Evolutionary conservation across 345 rosid species (phyloP), one percentile per base, ranked within the genome.

Genomic region (Litchi chinensis): DNA sequence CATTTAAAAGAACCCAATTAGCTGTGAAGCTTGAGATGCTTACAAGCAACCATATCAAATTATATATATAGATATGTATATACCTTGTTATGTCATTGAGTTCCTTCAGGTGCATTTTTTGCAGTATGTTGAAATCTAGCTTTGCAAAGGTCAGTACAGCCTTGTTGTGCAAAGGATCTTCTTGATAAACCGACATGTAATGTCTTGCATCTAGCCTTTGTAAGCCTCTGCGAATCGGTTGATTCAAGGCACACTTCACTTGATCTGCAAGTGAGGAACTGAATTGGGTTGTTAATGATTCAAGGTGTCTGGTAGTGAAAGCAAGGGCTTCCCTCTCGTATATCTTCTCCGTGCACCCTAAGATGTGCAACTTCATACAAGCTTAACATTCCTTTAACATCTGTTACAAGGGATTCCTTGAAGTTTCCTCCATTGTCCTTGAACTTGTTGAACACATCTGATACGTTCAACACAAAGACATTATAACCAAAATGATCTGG

Each of bases 291-390:
- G 10, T 26, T 4, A 32, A 28, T 56, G 74, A 41, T 32, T 65
- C 50, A 5, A 87, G 82, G n/a, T 78, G 50, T 6, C 79, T 39
- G n/a, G 44, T 73, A 16, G 85, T 78, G 71, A 83, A 89, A 32
- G 76, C 76, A 52, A 87, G 80, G 15, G 85, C 85, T 24, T 83
- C n/a, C 83, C 28, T 83, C 86, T 7, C 88, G 76, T 37, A 80
- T 80, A 1, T 56, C 57, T 67, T 88, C 91, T 44, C 82, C 83
- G 0, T 76, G 82, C 4, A 80, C 64, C 5, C 82, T 71, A 6
- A 85, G 79, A 80, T 85, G 79, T 2, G 88, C 32, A 0, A 85
- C 89, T 62, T 89, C 89, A 21, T 87, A 89, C 10, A 89, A 82
- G 26, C 85, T 78, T n/a, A 86, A 44, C 63, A 86, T 10, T 40